Conservation (phyloP, 352 stramenopile species). For the Phytopythium montanum region DNA sequence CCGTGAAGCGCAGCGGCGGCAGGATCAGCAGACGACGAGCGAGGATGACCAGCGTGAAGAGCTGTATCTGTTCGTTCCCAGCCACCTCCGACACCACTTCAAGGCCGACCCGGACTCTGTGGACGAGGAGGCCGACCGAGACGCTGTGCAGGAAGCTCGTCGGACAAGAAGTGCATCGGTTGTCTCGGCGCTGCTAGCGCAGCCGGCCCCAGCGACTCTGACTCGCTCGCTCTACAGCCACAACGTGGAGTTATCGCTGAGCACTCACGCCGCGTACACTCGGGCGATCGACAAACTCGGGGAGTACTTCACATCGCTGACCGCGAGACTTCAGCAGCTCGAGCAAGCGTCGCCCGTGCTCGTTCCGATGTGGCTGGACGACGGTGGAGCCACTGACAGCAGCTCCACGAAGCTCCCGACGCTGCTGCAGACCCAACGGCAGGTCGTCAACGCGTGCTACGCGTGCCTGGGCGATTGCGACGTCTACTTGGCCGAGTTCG, state of each 20-base stretch:
- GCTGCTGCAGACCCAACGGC: conserved; percentile 55
- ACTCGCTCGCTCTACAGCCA: conserved; percentile 41
- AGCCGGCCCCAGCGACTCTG: not conserved
- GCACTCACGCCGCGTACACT: conserved; percentile 50
- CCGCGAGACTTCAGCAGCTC: conserved; percentile 15
- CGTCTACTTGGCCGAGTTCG: conserved; percentile 64
- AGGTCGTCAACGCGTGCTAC: conserved; percentile 50
- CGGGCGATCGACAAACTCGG: conserved; percentile 32
- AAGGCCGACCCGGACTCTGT: conserved; percentile 11
- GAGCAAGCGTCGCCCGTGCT: conserved; percentile 13
- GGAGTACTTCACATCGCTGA: conserved; percentile 35
- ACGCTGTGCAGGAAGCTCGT: conserved; percentile 32
- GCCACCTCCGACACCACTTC: conserved; percentile 52
- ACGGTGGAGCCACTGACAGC: conserved; percentile 9
- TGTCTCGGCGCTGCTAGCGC: conserved; percentile 24
- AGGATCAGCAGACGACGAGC: conserved; percentile 2
- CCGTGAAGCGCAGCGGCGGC: not conserved
- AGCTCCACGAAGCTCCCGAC: conserved; percentile 34
- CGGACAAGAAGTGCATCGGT: conserved; percentile 50
- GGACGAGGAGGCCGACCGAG: conserved; percentile 8
- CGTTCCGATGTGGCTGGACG: conserved; percentile 10
- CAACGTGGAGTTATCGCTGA: conserved; percentile 43
- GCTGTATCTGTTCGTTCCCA: conserved; percentile 38
- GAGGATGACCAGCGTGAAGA: conserved; percentile 13
- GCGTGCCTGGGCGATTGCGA: conserved; percentile 64